phyloP scores from a whole-genome alignment of 345 rosid species.

The Jatropha curcas region DNA sequence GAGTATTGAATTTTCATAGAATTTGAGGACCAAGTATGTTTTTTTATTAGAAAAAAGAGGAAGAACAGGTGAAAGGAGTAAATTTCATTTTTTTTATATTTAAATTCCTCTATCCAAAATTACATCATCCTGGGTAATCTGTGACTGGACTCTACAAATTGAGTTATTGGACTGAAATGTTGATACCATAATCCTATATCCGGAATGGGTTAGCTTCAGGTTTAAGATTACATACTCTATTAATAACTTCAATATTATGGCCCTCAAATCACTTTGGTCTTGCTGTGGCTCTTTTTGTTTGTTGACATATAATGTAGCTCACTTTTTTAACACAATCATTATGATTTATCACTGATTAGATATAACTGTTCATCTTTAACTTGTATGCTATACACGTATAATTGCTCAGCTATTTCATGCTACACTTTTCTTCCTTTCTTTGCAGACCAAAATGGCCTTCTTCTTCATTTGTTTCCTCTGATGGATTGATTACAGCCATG shows the following conservation, averaged over 20 bases:
- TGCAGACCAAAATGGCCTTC: constrained; percentile 98
- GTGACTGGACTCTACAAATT: background rate
- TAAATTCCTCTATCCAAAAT: background rate
- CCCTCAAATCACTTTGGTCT: background rate
- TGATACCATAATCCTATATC: background rate
- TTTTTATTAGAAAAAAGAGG: too few relatives aligned
- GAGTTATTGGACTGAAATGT: too few relatives aligned
- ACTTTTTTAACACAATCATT: background rate
- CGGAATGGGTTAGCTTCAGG: background rate
- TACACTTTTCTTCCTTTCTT: constrained; percentile 31
- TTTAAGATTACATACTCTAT: background rate
- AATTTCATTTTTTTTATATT: too few relatives aligned
- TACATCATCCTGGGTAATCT: background rate
- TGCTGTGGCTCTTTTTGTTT: constrained; percentile 4
- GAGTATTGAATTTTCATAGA: too few relatives aligned
- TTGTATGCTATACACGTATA: background rate
- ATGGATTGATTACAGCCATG: constrained; percentile 95
- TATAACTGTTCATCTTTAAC: background rate
- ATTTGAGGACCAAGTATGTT: background rate
- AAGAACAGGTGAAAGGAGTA: background rate
- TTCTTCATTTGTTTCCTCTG: constrained; percentile 87
- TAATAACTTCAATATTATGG: background rate
- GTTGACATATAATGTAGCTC: constrained; percentile 17
- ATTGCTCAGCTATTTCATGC: background rate
- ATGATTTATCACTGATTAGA: background rate